phyloP scores from a whole-genome alignment of 495 filamentous ascomycete genomes.

The Lophium mytilinum region DNA sequence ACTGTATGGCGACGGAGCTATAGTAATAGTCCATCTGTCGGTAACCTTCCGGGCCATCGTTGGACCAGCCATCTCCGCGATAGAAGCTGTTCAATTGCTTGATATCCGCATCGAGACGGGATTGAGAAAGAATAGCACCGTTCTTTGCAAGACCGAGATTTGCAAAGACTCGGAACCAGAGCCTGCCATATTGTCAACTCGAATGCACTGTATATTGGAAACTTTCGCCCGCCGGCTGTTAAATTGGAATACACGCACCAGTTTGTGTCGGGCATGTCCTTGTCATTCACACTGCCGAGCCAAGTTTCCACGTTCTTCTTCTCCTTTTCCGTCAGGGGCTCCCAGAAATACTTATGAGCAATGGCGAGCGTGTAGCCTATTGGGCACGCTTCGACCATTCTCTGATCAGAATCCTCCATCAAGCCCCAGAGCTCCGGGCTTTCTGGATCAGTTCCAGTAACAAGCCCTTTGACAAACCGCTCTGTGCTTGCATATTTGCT shows the following conservation, averaged over 20 bases:
- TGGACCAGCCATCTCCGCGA: conserved; percentile 69
- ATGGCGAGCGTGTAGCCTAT: conserved; percentile 59
- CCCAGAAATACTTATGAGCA: conserved; percentile 56
- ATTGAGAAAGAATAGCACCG: conserved; percentile 55
- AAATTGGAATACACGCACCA: conserved; percentile 30
- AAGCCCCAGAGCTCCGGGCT: conserved; percentile 65
- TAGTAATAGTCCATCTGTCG: conserved; percentile 81
- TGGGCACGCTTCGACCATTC: conserved; percentile 82
- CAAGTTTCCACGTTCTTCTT: conserved; percentile 55
- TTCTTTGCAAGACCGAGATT: conserved; percentile 69
- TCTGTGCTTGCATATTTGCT: conserved; percentile 52
- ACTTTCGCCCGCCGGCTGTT: too few relatives aligned
- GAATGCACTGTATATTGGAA: not conserved
- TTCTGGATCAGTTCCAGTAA: conserved; percentile 57
- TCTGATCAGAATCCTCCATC: conserved; percentile 63
- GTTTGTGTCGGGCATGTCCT: conserved; percentile 58
- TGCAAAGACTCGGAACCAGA: conserved; percentile 78
- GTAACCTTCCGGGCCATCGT: conserved; percentile 67
- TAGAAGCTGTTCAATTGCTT: conserved; percentile 73
- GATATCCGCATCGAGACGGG: conserved; percentile 62
- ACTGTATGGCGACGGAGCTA: conserved; percentile 72
- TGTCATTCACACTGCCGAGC: conserved; percentile 66
- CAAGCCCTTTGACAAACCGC: conserved; percentile 60
- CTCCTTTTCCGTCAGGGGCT: conserved; percentile 50
- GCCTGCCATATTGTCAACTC: conserved; percentile 37